Percentiles rank a stretch among this genome's conserved stretches.
phyloP scores from a whole-genome alignment of 75 land plant species.

The Pinus albicaulis region DNA sequence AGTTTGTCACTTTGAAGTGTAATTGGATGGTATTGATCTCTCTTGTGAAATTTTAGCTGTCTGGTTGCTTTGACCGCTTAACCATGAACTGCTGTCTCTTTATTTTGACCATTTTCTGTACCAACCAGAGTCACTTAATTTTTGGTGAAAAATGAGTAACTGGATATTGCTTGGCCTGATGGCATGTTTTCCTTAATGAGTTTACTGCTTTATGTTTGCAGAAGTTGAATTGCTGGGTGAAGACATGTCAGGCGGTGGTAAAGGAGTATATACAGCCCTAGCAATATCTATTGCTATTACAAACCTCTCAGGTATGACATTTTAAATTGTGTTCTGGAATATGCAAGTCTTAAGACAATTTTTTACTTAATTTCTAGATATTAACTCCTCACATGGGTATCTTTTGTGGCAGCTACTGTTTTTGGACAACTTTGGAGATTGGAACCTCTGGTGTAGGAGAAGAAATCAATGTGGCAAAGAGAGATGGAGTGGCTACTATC shows the following conservation, averaged over 20 bases:
- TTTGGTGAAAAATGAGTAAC: too few species aligned
- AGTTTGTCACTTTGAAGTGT: too few species aligned
- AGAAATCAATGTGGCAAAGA: constrained; percentile 48
- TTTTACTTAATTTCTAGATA: neutral
- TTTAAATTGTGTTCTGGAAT: neutral
- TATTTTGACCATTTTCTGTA: too few species aligned
- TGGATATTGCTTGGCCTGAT: too few species aligned
- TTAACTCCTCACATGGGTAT: neutral
- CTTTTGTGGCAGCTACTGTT: constrained; percentile 18
- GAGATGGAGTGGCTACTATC: constrained; percentile 51
- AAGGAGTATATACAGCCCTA: constrained; percentile 37
- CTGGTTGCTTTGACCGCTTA: too few species aligned
- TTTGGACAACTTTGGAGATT: constrained; percentile 56
- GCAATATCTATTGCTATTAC: constrained; percentile 45
- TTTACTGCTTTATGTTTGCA: constrained; percentile 11
- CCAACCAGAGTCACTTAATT: too few species aligned
- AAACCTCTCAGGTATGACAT: constrained; percentile 28
- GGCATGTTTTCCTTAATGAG: too few species aligned
- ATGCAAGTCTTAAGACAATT: neutral
- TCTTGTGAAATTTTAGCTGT: too few species aligned
- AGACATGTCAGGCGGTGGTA: constrained; percentile 43
- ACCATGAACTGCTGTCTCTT: too few species aligned
- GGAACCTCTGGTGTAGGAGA: constrained; percentile 32
- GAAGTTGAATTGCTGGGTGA: constrained; percentile 41
- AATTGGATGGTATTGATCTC: too few species aligned